Evolutionary conservation across 2,329 filamentous ascomycete genomes (phyloP).

Genomic region (Fusarium odoratissimum): DNA sequence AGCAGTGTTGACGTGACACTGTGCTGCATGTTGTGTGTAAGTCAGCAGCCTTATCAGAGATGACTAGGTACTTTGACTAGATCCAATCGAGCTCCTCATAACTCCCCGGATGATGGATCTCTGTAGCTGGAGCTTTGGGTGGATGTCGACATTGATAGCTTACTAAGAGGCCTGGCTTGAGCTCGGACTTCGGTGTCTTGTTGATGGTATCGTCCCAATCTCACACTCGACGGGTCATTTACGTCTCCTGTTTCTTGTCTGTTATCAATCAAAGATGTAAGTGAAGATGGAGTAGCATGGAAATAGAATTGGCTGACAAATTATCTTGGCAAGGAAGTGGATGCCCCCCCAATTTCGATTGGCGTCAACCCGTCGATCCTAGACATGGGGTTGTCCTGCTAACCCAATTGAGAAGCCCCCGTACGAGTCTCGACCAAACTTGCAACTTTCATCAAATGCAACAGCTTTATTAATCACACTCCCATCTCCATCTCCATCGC

Average conservation of each 20-base stretch:
- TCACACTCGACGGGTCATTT: not conserved
- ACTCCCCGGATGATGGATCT: not conserved
- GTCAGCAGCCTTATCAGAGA: not conserved
- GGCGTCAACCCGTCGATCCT: slow-evolving; percentile 30
- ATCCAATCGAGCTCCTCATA: not conserved
- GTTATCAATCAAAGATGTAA: not conserved
- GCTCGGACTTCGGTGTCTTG: not conserved
- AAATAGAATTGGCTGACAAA: slow-evolving; percentile 22
- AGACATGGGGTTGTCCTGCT: slow-evolving; percentile 19
- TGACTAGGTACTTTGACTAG: not conserved
- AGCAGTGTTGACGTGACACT: not conserved
- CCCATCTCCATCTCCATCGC: not conserved
- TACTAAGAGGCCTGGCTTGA: not conserved
- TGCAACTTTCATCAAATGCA: slow-evolving; percentile 6
- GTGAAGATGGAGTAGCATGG: not conserved
- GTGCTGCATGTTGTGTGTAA: not conserved
- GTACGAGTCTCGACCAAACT: slow-evolving; percentile 8
- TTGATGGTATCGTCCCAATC: not conserved
- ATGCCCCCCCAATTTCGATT: slow-evolving; percentile 15
- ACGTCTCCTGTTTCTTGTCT: no score
- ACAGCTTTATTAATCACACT: not conserved
- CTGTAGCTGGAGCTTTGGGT: not conserved
- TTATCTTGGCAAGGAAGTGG: slow-evolving; percentile 12
- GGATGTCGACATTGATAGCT: not conserved
- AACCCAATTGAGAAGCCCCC: slow-evolving; percentile 24